A percentile compares a stretch with the other conserved stretches of the same genome.
Evolutionary conservation across 768 basidiomycete genomes (phyloP).

Genomic region (Tulasnella sp.): DNA sequence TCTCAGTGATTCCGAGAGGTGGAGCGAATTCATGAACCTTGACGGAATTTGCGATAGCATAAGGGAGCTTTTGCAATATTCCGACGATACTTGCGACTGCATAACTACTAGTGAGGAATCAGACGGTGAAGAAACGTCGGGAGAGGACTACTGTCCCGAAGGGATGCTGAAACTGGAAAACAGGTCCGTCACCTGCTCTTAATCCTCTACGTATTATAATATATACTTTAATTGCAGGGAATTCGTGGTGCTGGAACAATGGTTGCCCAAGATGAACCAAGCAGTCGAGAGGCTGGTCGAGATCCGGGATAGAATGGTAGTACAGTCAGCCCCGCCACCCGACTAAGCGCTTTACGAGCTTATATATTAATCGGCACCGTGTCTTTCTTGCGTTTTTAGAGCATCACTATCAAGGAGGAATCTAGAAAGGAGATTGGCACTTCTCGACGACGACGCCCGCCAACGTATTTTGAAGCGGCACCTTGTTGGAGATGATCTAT

Average conservation of each 20-base stretch:
- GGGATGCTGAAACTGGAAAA: neutral
- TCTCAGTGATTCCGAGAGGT: neutral
- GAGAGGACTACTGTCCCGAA: neutral
- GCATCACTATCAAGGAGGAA: neutral
- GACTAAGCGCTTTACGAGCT: neutral
- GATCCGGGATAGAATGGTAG: neutral
- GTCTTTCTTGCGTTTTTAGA: neutral
- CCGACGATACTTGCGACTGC: neutral
- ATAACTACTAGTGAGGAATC: neutral
- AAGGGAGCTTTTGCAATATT: neutral
- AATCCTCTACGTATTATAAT: neutral
- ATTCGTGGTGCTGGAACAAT: neutral
- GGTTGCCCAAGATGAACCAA: neutral
- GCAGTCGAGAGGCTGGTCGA: no score
- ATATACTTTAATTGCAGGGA: neutral
- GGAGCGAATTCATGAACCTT: neutral
- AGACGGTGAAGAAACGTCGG: neutral
- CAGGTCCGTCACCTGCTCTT: neutral
- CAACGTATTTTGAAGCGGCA: neutral
- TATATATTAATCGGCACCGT: neutral
- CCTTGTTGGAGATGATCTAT: neutral
- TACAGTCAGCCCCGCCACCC: neutral
- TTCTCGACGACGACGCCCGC: neutral
- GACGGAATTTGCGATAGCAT: neutral
- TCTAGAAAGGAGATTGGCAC: neutral